Conservation (phyloP, 495 filamentous ascomycete species). For the Aspergillus mulundensis region DNA sequence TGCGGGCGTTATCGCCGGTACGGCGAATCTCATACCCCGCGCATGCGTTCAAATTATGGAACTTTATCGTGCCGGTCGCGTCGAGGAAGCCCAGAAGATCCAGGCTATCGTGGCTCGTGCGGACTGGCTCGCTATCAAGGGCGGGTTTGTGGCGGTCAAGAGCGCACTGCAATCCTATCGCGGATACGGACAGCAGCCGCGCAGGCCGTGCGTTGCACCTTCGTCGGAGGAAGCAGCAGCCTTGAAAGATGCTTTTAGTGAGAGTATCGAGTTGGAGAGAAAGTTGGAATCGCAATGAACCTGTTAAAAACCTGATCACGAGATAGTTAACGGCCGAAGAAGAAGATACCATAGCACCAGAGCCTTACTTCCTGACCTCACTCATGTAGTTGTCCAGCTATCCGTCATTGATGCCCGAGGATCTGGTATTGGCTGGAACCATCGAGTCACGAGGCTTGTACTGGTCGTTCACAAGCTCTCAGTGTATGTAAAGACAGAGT, state of each 20-base stretch:
- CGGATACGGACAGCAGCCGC: constrained; percentile 74
- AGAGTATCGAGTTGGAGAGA: constrained; percentile 68
- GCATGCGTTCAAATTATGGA: constrained; percentile 68
- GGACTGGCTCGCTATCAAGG: constrained; percentile 85
- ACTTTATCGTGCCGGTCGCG: constrained; percentile 66
- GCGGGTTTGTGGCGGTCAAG: constrained; percentile 85
- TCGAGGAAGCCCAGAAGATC: constrained; percentile 66
- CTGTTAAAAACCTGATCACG: neutral
- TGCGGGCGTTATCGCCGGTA: constrained; percentile 77
- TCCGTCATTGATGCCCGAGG: neutral
- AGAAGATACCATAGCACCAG: constrained; percentile 1
- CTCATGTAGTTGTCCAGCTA: too few relatives aligned
- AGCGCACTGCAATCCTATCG: constrained; percentile 65
- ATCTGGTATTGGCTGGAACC: neutral
- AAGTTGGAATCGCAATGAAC: constrained; percentile 31
- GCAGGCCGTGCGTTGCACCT: constrained; percentile 73
- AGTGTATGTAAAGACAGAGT: neutral
- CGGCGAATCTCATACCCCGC: constrained; percentile 79
- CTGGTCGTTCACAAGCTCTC: neutral
- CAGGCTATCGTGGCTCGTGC: constrained; percentile 77
- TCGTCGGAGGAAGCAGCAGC: constrained; percentile 53
- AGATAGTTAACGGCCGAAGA: constrained; percentile 5
- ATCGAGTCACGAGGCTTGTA: neutral
- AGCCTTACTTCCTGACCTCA: neutral
- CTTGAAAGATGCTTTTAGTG: constrained; percentile 69